Percentiles rank a stretch among this genome's conserved stretches.
Evolutionary conservation across 371 early-diverging fungal genomes (phyloP).

Genomic region (Saksenaea vasiformis): DNA sequence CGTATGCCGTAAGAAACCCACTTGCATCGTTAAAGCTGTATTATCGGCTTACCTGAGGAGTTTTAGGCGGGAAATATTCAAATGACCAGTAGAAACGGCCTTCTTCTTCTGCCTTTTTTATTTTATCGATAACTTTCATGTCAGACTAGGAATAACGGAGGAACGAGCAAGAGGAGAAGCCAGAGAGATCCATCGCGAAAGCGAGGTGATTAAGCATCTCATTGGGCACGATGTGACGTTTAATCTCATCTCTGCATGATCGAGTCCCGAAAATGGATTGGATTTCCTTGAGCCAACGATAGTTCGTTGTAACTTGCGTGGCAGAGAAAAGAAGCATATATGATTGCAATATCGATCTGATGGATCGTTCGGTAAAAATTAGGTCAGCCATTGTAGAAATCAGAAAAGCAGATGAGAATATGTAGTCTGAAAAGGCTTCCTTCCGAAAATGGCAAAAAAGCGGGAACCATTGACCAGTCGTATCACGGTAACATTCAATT

Average conservation of each 20-base stretch:
- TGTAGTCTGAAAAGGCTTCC: too few species aligned
- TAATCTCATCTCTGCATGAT: not conserved
- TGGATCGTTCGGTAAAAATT: too few species aligned
- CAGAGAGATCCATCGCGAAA: not conserved
- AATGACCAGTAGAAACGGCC: slow-evolving; percentile 85
- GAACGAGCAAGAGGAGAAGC: slow-evolving; percentile 12
- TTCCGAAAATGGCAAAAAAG: too few species aligned
- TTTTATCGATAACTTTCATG: slow-evolving; percentile 80
- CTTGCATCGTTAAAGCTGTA: slow-evolving; percentile 1
- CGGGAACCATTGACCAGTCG: too few species aligned
- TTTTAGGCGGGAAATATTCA: slow-evolving; percentile 97
- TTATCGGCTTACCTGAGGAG: slow-evolving; percentile 63
- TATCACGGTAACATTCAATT: too few species aligned
- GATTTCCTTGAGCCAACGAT: not conserved
- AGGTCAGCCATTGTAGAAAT: too few species aligned
- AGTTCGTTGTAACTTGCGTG: not conserved
- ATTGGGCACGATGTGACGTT: not conserved
- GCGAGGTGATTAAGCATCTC: too few species aligned
- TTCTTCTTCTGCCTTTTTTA: slow-evolving; percentile 68
- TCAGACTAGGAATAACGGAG: not conserved
- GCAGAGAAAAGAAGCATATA: not conserved
- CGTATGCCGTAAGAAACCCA: not conserved
- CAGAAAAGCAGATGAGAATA: too few species aligned
- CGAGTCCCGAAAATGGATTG: not conserved
- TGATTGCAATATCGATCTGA: too few species aligned